Evolutionary conservation across 2,329 filamentous ascomycete genomes (phyloP), one percentile per base, ranked within the genome.

Genomic region (Coniochaeta ligniaria): DNA sequence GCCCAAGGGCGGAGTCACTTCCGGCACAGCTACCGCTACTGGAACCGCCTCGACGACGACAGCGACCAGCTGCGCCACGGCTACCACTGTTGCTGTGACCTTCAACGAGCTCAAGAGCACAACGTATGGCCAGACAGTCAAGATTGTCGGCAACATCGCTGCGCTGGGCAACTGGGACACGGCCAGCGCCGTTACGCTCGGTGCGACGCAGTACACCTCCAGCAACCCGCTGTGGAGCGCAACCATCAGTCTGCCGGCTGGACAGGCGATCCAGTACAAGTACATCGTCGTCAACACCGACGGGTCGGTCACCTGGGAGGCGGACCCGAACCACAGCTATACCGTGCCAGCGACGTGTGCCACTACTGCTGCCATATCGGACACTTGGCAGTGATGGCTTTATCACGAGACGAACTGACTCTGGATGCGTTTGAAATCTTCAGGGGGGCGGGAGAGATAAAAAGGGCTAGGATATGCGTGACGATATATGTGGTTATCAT

Each of bases 91-190:
- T 7, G 75, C 82, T 0, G 83, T 92, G 8, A 84, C 84, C 0
- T 91, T 92, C 73, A 76, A 84, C 56, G 83, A 81, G 63, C 68
- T 78, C 1, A 84, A 80, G 22, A 78, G 74, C 1, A 91, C 88
- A 0, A 69, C 68, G 2, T 84, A 71, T 57, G 89, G 88, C 4
- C 79, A 91, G 70, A 85, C 80, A 9, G 79, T 92, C 68, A 89
- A 86, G 70, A 71, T 92, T 14, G 78, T 82, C 0, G 89, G 89
- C 20, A 84, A 80, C 60, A 78, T 80, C 56, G 67, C 77, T 1
- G 75, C 80, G 33, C 80, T 92, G 8, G 88, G 88, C 11, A 78
- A 69, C 66, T 92, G 89, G 89, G 75, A 85, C 62, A 76, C 81
- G 0, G 68, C 63, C 50, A 76, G 73, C 31, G 88, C 83, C 0